These are phyloP conservation scores for Coemansia sp. DNA, from an alignment of 192 early-diverging fungal species.

Conservation along the genomic window DNA sequence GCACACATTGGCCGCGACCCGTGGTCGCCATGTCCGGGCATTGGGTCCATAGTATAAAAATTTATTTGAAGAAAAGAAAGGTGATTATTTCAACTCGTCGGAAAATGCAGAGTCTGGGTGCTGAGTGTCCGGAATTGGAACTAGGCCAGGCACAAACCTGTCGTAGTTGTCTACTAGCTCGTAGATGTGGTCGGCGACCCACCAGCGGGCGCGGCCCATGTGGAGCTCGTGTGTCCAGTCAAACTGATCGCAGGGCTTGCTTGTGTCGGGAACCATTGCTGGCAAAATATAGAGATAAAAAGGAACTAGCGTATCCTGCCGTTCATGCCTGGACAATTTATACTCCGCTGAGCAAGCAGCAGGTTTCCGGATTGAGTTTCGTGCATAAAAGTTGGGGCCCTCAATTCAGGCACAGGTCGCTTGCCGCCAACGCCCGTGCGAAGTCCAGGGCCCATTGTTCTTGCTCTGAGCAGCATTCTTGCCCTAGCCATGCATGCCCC, in stretches of 20 bases:
- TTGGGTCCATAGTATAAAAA: conserved; percentile 15
- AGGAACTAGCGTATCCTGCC: neutral
- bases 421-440: too few relatives aligned
- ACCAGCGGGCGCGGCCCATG: conserved; percentile 51
- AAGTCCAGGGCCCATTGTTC: neutral
- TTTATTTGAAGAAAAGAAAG: conserved; percentile 7
- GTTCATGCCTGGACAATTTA: neutral
- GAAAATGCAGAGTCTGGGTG: conserved; percentile 52
- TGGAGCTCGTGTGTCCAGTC: conserved; percentile 54
- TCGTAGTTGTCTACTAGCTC: conserved; percentile 44
- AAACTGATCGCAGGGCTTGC: conserved; percentile 53
- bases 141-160: conserved; percentile 44
- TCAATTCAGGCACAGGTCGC: too few relatives aligned
- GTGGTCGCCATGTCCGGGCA: conserved; percentile 53
- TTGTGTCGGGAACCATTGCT: conserved; percentile 49
- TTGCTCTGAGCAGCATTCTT: neutral
- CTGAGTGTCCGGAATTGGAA: conserved; percentile 46
- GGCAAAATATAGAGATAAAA: neutral
- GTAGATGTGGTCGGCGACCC: conserved; percentile 55
- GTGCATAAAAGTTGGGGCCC: neutral
- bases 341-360: neutral
- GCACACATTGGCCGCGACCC: conserved; percentile 53
- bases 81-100: conserved; percentile 34
- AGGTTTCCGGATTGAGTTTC: neutral
- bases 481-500: neutral